Evolutionary conservation across 2,329 filamentous ascomycete genomes (phyloP).

Genomic region (Gliomastix tumulicola): DNA sequence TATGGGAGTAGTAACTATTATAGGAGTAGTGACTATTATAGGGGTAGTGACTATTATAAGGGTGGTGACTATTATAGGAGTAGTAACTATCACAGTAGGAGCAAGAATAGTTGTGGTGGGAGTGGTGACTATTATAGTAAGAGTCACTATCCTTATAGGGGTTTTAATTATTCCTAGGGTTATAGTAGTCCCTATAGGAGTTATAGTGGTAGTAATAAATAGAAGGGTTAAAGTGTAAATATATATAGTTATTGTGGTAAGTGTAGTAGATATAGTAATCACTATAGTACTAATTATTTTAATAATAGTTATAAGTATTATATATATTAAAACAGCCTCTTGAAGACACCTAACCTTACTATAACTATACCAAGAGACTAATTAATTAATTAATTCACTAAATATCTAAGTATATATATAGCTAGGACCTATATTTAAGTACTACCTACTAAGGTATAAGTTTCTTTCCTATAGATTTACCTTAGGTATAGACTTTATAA

Average conservation of each 20-base stretch:
- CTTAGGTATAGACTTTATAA: too few species aligned
- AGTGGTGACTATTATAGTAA: too few species aligned
- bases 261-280: not conserved
- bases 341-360: not conserved
- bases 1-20: too few species aligned
- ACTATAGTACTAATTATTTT: not conserved
- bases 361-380: too few species aligned
- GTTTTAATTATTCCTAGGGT: not conserved
- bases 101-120: too few species aligned
- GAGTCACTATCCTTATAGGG: too few species aligned
- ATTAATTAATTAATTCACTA: too few species aligned
- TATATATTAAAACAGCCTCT: not conserved
- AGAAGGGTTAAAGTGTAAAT: not conserved
- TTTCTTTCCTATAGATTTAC: too few species aligned
- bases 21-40: not conserved
- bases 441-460: too few species aligned
- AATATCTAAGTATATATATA: too few species aligned
- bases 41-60: not conserved
- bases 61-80: not conserved
- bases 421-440: too few species aligned
- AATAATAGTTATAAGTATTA: constrained; percentile 1
- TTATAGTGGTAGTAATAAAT: not conserved
- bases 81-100: too few species aligned
- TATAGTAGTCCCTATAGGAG: not conserved
- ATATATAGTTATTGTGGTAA: not conserved